Base-by-base conservation (phyloP, 352 stramenopile genomes). In the Thraustochytrium sp. region DNA sequence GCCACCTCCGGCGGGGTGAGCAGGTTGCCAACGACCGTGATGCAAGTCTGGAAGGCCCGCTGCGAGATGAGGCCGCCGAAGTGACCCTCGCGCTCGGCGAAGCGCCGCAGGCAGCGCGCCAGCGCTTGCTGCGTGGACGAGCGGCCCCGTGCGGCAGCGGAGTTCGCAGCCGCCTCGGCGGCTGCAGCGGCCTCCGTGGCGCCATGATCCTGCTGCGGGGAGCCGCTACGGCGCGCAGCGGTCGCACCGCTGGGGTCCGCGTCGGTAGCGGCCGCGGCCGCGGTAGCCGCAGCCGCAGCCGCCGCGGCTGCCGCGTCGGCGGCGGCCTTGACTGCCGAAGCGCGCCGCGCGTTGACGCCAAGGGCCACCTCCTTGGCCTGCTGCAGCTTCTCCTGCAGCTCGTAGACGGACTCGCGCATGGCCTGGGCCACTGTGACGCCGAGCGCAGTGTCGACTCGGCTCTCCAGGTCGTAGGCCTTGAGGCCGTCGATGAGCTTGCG, bases 401-500 rank as follows among this genome's bases (percentile, higher is more conserved):
- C 44, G 13, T 46, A 68, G 16, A 21, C 44, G 38, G 44, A 63
- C 26, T 65, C 68, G 4, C 68, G 68, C 48, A 80, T 42, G 9
- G 68, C 68, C 53, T 80, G 48, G 0, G 31, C 53, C 18, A 80
- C 68, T 4, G 68, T 65, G 37, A 80, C 51, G 21, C 68, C 68
- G 8, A 80, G 38, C 1, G 68, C 68, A 2, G 40, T 51, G 31
- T 80, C 68, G 23, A 80, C 31, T 42, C 68, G 68, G 38, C 53
- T 64, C 38, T 61, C 48, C 18, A 80, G 68, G n/a, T 61, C 68
- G 37, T 48, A 63, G 34, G 21, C 46, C 23, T 46, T 37, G 51
- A 80, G 31, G 46, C 68, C 40, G 51, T 80, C 68, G 68, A 80
- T 51, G 46, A 80, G 53, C 49, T 80, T 80, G 2, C 68, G 68